Conservation (phyloP, 345 rosid genomes). For the Dipteronia dyeriana region DNA sequence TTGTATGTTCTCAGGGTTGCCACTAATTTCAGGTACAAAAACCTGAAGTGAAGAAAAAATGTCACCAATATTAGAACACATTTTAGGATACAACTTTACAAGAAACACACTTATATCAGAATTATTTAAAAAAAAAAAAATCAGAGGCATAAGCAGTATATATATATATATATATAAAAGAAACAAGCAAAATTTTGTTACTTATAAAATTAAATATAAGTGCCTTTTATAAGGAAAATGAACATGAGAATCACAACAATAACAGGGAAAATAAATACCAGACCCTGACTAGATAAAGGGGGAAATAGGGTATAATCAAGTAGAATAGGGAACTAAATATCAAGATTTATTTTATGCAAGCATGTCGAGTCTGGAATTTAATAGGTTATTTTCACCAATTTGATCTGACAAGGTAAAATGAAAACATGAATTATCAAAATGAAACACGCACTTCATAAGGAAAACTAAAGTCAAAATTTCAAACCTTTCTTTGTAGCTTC, state of each 20-base stretch:
- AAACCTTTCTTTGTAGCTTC: slow-evolving; percentile 68
- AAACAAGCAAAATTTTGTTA: background rate
- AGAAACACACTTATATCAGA: background rate
- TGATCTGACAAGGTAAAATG: background rate
- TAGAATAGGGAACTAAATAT: background rate
- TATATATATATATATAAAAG: too few species aligned
- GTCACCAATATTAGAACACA: background rate
- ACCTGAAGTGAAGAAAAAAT: background rate
- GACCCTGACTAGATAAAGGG: background rate
- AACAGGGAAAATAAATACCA: background rate
- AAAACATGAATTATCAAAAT: background rate
- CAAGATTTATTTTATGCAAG: background rate
- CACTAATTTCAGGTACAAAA: background rate
- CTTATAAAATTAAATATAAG: background rate
- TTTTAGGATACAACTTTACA: background rate
- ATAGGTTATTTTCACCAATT: background rate
- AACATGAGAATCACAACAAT: background rate
- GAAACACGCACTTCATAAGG: background rate
- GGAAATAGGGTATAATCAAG: background rate
- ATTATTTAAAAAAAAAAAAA: background rate
- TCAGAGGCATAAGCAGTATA: background rate
- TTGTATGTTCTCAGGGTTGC: background rate
- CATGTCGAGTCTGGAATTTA: background rate
- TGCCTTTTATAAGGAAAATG: too few species aligned
- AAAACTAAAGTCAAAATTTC: background rate